Percentiles rank a stretch among this genome's conserved stretches.
phyloP scores from a whole-genome alignment of 208 protist species.

The Plasmodiophora brassicae region DNA sequence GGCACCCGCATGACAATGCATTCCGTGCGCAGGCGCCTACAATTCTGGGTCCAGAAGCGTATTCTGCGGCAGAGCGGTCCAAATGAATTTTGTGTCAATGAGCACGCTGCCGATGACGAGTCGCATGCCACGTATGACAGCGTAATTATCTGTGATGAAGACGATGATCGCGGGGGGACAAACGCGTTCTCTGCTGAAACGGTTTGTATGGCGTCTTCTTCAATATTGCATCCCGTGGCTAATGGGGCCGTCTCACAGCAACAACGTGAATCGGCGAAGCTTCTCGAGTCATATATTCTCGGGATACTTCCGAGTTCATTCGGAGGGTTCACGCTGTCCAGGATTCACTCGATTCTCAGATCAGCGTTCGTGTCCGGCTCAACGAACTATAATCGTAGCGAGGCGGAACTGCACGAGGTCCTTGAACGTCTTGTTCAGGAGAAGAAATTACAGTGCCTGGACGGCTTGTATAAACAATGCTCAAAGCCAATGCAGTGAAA shows the following conservation, averaged over 20 bases:
- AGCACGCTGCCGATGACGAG: not conserved
- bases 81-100: not conserved
- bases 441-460: not conserved
- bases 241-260: not conserved
- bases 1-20: not conserved
- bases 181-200: slow-evolving; percentile 11
- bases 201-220: no score
- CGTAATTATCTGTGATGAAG: not conserved
- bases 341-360: not conserved
- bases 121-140: not conserved
- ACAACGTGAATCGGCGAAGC: slow-evolving; percentile 6
- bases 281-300: not conserved
- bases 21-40: not conserved
- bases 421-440: not conserved
- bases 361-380: not conserved
- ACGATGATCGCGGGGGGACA: not conserved
- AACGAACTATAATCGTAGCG: not conserved
- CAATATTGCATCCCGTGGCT: no score
- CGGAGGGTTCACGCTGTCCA: slow-evolving; percentile 18
- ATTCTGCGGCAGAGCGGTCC: not conserved
- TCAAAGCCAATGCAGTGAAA: no score
- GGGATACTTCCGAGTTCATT: slow-evolving; percentile 20
- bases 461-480: not conserved
- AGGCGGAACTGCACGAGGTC: slow-evolving; percentile 16
- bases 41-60: not conserved